phyloP scores from a whole-genome alignment of 169 alveolate species.

The Cryptosporidium xiaoi region DNA sequence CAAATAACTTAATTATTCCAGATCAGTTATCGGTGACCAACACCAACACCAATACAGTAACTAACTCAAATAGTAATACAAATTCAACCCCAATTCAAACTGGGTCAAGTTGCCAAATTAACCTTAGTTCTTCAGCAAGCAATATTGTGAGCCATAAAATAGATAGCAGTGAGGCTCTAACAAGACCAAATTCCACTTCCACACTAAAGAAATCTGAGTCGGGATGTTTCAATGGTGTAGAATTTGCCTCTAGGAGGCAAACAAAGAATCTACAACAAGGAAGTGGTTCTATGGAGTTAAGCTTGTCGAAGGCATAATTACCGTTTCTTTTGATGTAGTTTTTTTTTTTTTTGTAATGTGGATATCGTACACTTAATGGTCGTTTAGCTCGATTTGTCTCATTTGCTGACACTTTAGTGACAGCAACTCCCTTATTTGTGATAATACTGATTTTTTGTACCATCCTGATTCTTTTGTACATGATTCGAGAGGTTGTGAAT shows the following conservation, averaged over 20 bases:
- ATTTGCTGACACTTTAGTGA: slow-evolving; percentile 79
- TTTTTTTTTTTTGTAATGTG: background rate
- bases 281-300: slow-evolving; percentile 19
- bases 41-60: background rate
- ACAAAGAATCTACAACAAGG: background rate
- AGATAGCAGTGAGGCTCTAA: slow-evolving; percentile 34
- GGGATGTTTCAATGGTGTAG: slow-evolving; percentile 52
- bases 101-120: background rate
- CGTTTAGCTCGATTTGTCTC: slow-evolving; percentile 60
- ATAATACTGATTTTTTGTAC: slow-evolving; percentile 76
- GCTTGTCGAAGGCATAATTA: background rate
- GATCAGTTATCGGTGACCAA: slow-evolving; percentile 15
- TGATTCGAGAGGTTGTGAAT: slow-evolving; percentile 76
- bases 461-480: slow-evolving; percentile 81
- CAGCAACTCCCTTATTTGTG: slow-evolving; percentile 77
- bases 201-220: slow-evolving; percentile 61
- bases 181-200: slow-evolving; percentile 63
- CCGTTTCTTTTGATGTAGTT: background rate
- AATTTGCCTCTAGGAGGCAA: slow-evolving; percentile 62
- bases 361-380: background rate
- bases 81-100: slow-evolving; percentile 25
- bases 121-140: background rate
- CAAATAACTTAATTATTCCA: slow-evolving; percentile 56
- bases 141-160: slow-evolving; percentile 10
- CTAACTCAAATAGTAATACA: slow-evolving; percentile 1